Conservation (phyloP, 2,329 filamentous ascomycete species). For the Cercospora zeae-maydis region DNA sequence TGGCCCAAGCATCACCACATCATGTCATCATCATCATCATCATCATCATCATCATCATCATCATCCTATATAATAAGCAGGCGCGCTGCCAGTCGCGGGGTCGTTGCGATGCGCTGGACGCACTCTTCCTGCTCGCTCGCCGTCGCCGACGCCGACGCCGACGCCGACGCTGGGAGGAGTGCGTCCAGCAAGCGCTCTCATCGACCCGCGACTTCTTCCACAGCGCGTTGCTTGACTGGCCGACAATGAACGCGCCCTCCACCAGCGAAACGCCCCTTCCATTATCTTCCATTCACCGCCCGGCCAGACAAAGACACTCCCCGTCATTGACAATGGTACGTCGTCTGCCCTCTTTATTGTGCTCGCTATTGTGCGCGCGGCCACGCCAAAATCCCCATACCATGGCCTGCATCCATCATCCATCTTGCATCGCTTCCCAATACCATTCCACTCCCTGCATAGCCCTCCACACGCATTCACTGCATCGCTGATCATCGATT, state of each 20-base stretch:
- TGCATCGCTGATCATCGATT: not conserved
- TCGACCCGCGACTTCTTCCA: conserved; percentile 5
- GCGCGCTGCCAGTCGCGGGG: not conserved
- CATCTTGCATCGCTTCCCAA: not conserved
- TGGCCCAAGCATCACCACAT: not conserved
- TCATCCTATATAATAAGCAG: no score
- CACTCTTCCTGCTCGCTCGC: conserved; percentile 17
- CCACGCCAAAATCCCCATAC: conserved; percentile 13
- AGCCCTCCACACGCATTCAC: conserved; percentile 4
- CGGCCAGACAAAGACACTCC: conserved; percentile 32
- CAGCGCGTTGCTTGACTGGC: conserved; percentile 13
- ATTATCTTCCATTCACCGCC: no score
- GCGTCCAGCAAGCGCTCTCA: conserved; percentile 16
- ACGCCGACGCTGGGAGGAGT: no score
- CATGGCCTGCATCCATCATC: not conserved
- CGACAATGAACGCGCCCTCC: conserved; percentile 34
- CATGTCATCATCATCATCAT: no score
- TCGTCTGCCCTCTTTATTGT: conserved; percentile 28
- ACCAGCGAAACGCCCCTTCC: conserved; percentile 40
- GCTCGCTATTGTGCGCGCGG: conserved; percentile 22
- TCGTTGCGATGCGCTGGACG: conserved; percentile 4
- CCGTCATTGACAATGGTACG: conserved; percentile 34
- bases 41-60: no score
- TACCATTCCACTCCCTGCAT: not conserved
- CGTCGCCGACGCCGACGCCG: not conserved